Conservation (phyloP, 352 stramenopile species). For the Globisporangium nodosum region DNA sequence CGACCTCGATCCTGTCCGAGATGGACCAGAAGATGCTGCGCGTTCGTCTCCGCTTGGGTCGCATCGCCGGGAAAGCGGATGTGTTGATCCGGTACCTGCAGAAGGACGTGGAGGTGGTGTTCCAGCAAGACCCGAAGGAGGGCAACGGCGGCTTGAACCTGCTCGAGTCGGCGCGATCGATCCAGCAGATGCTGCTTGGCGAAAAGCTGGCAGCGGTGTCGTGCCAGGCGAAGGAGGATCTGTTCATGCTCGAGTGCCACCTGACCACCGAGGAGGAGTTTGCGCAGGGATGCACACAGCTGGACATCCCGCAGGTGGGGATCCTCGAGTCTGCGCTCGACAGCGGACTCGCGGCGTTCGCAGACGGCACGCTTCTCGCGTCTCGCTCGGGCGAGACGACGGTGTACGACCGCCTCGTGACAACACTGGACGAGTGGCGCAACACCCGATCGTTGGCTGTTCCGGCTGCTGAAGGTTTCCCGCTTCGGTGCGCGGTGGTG, state of each 20-base stretch:
- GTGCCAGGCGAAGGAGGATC: constrained; percentile 59
- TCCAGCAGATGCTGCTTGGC: constrained; percentile 54
- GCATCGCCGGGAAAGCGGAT: constrained; percentile 60
- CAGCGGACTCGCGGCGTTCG: constrained; percentile 43
- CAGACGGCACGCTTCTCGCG: constrained; percentile 47
- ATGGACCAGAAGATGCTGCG: constrained; percentile 69
- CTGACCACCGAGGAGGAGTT: constrained; percentile 67
- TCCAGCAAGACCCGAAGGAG: constrained; percentile 37
- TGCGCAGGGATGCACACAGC: constrained; percentile 25
- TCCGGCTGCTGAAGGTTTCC: constrained; percentile 32
- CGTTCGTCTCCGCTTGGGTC: constrained; percentile 56
- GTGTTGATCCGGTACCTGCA: constrained; percentile 63
- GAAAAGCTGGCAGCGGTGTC: constrained; percentile 54
- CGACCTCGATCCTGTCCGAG: constrained; percentile 67
- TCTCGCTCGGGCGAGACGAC: constrained; percentile 31
- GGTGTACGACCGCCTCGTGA: constrained; percentile 48
- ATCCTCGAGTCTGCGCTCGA: constrained; percentile 59
- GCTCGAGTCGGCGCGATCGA: constrained; percentile 26
- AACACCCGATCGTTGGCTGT: constrained; percentile 13
- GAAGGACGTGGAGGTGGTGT: constrained; percentile 50
- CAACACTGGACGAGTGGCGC: constrained; percentile 56
- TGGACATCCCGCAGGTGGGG: constrained; percentile 37
- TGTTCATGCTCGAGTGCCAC: constrained; percentile 73
- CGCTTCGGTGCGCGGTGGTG: constrained; percentile 47
- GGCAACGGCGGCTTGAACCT: constrained; percentile 14